Evolutionary conservation across 2,329 filamentous ascomycete genomes (phyloP), one percentile per base, ranked within the genome.

Genomic region (Monosporascus sp.): DNA sequence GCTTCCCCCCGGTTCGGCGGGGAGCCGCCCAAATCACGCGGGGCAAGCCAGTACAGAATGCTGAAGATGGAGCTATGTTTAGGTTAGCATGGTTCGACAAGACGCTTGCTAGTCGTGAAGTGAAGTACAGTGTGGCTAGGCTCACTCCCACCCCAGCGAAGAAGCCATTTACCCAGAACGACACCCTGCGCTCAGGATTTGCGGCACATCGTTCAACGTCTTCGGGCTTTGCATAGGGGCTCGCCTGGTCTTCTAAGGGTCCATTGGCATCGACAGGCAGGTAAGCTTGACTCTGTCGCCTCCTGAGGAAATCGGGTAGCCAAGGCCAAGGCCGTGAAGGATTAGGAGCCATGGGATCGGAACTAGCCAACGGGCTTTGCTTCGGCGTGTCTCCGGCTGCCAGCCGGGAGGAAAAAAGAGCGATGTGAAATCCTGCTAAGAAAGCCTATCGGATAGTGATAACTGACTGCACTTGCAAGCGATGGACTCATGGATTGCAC

Each of bases 1-100:
- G 55, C 53, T 57, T 58, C 20, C 65, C 63, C 65, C 63, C 1
- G 3, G 27, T 11, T 31, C 4, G 11, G 27, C 9, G 27, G 14
- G 27, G 27, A 31, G 27, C 4, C 3, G 27, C 27, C 11, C 27
- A 14, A 31, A 31, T 31, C 11, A 31, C 27, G 4, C 27, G 27
- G 11, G 27, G 11, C 4, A 14, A 31, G 27, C 27, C 27, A 31
- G 27, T 14, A 31, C 9, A 31, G 9, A 11, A 31, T 31, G 27
- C 27, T 31, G 27, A 31, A 31, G 9, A 31, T 31, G 9, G 27
- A 31, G 27, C 27, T 31, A 11, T 31, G 27, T 11, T 31, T 31
- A 14, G 11, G 27, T 31, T 14, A 31, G 27, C 27, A 14, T 11
- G 27, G 27, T 31, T 31, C 27, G 8, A 31, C 9, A 14, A 31